Conservation (phyloP, 225 moss, liverwort and hornwort species). For the Sphagnum contortum region DNA sequence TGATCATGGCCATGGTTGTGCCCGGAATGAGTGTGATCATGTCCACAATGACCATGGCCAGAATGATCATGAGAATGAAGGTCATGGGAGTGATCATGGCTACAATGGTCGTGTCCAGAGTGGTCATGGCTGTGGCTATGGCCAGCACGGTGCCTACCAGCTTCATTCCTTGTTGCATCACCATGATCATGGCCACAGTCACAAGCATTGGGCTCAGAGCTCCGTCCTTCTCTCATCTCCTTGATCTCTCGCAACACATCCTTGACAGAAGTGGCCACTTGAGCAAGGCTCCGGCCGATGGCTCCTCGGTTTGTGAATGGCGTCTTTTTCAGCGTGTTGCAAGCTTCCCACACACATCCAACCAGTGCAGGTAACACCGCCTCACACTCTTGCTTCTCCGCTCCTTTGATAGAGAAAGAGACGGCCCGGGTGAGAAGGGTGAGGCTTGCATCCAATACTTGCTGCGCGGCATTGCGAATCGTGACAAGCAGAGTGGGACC, state of each 20-base stretch:
- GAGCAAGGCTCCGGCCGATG: constrained; percentile 47
- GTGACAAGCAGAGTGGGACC: constrained; percentile 38
- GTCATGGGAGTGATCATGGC: constrained; percentile 24
- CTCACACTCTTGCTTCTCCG: constrained; percentile 39
- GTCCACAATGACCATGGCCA: constrained; percentile 22
- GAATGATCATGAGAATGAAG: constrained; percentile 16
- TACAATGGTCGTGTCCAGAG: constrained; percentile 6
- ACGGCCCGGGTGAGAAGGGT: constrained; percentile 36
- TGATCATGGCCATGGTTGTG: constrained; percentile 6
- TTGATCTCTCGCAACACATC: constrained; percentile 55
- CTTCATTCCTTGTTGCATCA: neutral
- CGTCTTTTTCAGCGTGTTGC: constrained; percentile 35
- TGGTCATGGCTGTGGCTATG: constrained; percentile 13
- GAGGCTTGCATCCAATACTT: constrained; percentile 29
- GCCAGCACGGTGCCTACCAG: neutral
- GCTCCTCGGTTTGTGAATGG: constrained; percentile 57
- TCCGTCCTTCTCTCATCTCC: constrained; percentile 37
- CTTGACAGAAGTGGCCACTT: constrained; percentile 50
- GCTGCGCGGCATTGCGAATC: constrained; percentile 33
- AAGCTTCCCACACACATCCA: constrained; percentile 50
- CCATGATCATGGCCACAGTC: constrained; percentile 39
- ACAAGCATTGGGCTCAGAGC: constrained; percentile 20
- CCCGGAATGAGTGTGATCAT: constrained; percentile 2
- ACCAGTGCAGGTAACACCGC: constrained; percentile 39
- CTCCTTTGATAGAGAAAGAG: constrained; percentile 47